phyloP scores from a whole-genome alignment of 495 filamentous ascomycete genomes.

The Talaromyces nanjingensis region DNA sequence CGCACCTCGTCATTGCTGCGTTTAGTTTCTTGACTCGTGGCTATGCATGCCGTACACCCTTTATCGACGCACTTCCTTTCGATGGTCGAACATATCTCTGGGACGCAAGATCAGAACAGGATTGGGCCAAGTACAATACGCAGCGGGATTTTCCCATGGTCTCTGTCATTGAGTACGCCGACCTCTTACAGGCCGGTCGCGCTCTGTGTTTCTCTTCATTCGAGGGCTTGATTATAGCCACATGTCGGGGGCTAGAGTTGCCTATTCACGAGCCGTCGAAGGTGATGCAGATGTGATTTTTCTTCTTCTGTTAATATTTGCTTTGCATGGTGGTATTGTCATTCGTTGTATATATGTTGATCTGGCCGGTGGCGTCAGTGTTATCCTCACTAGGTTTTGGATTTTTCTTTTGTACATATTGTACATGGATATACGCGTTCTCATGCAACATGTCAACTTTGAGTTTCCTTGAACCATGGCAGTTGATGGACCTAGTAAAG shows the following conservation, averaged over 20 bases:
- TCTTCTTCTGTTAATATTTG: background rate
- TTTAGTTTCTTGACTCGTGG: slow-evolving; percentile 27
- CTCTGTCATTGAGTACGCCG: slow-evolving; percentile 23
- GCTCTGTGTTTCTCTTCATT: slow-evolving; percentile 18
- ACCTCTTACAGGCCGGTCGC: slow-evolving; percentile 17
- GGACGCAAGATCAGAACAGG: slow-evolving; percentile 21
- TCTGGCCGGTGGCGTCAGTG: background rate
- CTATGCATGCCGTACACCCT: slow-evolving; percentile 32
- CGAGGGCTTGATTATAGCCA: slow-evolving; percentile 21
- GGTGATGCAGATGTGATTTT: background rate
- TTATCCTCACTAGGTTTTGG: background rate
- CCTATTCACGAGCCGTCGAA: background rate
- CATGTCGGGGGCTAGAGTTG: slow-evolving; percentile 21
- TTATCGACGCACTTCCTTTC: slow-evolving; percentile 29
- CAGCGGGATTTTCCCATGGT: slow-evolving; percentile 15
- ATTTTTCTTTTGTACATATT: background rate
- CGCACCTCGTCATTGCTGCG: slow-evolving; percentile 5
- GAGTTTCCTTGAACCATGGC: background rate
- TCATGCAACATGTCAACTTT: background rate
- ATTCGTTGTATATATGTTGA: background rate
- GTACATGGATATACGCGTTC: background rate
- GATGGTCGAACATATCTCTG: slow-evolving; percentile 30
- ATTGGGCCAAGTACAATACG: slow-evolving; percentile 12
- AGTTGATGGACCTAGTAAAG: background rate
- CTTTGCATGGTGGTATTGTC: background rate